A percentile compares a stretch with the other conserved stretches of the same genome.
These are phyloP conservation scores for Pseudomassariella vexata DNA, from an alignment of 2,329 filamentous ascomycete species.

Conservation along the genomic window DNA sequence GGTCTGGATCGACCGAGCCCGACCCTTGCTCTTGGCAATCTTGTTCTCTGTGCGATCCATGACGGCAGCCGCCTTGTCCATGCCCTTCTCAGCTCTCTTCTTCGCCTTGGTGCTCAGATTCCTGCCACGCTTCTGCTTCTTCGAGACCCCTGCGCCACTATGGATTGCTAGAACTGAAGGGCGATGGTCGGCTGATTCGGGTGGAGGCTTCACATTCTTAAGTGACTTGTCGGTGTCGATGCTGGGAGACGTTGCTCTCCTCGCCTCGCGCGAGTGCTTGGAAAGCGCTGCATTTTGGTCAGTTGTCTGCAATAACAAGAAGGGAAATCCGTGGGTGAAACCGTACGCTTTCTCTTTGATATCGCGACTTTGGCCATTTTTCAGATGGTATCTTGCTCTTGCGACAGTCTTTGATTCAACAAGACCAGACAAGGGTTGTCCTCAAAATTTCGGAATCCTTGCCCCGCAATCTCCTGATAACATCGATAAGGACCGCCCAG, in stretches of 20 bases:
- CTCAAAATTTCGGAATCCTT: conserved; percentile 8
- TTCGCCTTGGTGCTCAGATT: conserved; percentile 53
- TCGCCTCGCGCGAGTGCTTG: conserved; percentile 67
- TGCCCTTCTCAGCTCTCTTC: conserved; percentile 48
- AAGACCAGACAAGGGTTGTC: too few species aligned
- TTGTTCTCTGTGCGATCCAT: conserved; percentile 53
- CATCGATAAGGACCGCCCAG: conserved; percentile 1
- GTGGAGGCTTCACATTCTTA: conserved; percentile 50
- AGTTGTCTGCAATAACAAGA: background rate
- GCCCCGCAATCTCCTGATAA: conserved; percentile 6
- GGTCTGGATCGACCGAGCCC: conserved; percentile 39
- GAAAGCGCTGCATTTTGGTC: conserved; percentile 45
- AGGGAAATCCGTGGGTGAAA: too few species aligned
- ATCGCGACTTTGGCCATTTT: conserved; percentile 29
- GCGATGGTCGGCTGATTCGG: conserved; percentile 41
- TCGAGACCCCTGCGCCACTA: conserved; percentile 59
- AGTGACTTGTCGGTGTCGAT: conserved; percentile 69
- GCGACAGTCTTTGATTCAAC: too few species aligned
- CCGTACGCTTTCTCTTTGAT: conserved; percentile 24
- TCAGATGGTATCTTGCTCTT: background rate
- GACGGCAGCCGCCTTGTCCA: conserved; percentile 55
- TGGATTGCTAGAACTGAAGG: conserved; percentile 67
- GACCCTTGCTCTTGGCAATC: conserved; percentile 47
- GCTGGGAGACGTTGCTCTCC: conserved; percentile 64
- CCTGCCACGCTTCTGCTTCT: conserved; percentile 55